Percentiles rank a stretch among this genome's conserved stretches.
Conservation (phyloP, 352 stramenopile species). For the Phytopythium helicoides region DNA sequence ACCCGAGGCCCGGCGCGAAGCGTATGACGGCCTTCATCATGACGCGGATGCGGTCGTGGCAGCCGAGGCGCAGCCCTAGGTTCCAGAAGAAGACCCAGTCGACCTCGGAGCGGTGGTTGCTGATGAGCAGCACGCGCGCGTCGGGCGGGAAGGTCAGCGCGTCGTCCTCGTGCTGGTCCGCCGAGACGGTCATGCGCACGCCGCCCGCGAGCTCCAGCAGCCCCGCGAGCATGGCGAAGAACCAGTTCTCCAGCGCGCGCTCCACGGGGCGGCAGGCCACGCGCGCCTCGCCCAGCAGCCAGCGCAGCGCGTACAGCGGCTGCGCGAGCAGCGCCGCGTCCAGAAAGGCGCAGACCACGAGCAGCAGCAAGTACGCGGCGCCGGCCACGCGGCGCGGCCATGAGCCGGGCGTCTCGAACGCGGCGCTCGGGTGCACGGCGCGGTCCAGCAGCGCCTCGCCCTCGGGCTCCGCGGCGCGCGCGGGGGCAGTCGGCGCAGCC, state of each 20-base stretch:
- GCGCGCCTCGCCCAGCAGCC: constrained; percentile 17
- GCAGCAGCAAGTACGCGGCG: constrained; percentile 39
- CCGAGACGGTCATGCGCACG: constrained; percentile 61
- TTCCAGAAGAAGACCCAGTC: constrained; percentile 87
- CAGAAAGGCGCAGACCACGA: constrained; percentile 52
- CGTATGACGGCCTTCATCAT: constrained; percentile 80
- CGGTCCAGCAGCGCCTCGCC: constrained; percentile 19
- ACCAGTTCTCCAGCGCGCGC: constrained; percentile 41
- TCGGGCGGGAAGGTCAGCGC: constrained; percentile 27
- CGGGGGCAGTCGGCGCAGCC: constrained; percentile 1
- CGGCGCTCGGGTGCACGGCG: constrained; percentile 41
- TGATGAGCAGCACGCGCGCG: constrained; percentile 63
- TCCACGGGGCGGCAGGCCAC: constrained; percentile 26
- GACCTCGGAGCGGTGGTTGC: constrained; percentile 78
- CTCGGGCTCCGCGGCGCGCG: constrained; percentile 21
- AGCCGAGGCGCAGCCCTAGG: constrained; percentile 53
- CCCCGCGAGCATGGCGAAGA: constrained; percentile 60
- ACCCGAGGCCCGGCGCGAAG: constrained; percentile 55
- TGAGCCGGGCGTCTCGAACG: constrained; percentile 43
- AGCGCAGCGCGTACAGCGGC: constrained; percentile 44
- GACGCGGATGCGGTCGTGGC: constrained; percentile 69
- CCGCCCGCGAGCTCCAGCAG: constrained; percentile 52
- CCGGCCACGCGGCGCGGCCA: constrained; percentile 41
- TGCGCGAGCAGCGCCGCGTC: constrained; percentile 63
- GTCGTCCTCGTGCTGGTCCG: constrained; percentile 29